Evolutionary conservation across 176 grass and related monocot genomes (phyloP).

Genomic region (Aegilops speltoides): DNA sequence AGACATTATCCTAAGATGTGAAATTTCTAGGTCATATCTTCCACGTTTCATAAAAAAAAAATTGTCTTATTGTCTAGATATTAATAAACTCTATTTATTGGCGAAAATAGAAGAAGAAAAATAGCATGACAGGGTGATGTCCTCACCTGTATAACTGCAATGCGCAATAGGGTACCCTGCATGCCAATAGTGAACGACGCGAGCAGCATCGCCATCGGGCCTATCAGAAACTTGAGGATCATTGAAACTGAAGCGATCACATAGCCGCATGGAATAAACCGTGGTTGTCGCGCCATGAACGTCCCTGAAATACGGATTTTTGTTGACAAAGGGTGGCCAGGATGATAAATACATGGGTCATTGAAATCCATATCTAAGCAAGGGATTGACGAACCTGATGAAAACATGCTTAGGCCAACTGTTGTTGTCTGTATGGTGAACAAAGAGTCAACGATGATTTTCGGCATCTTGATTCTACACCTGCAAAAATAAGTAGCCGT

Average conservation of each 20-base stretch:
- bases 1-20: too few relatives aligned
- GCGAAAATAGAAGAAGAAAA: too few relatives aligned
- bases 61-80: too few relatives aligned
- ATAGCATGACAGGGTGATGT: too few relatives aligned
- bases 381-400: constrained; percentile 38
- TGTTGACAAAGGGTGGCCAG: not conserved
- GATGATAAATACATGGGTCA: too few relatives aligned
- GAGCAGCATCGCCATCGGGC: constrained; percentile 54
- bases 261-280: constrained; percentile 72
- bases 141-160: constrained; percentile 62
- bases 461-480: constrained; percentile 57
- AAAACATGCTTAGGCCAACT: constrained; percentile 84
- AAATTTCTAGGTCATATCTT: too few relatives aligned
- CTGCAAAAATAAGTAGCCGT: not conserved
- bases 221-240: constrained; percentile 61
- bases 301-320: constrained; percentile 38
- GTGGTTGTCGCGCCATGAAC: constrained; percentile 62
- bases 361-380: not conserved
- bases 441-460: constrained; percentile 53
- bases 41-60: too few relatives aligned
- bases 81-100: too few relatives aligned
- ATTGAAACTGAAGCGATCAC: constrained; percentile 47
- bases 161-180: constrained; percentile 53
- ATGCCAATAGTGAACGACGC: constrained; percentile 50
- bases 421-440: constrained; percentile 52